Base-by-base conservation (phyloP, 306 rosid genomes). In the Quercus agrifolia region DNA sequence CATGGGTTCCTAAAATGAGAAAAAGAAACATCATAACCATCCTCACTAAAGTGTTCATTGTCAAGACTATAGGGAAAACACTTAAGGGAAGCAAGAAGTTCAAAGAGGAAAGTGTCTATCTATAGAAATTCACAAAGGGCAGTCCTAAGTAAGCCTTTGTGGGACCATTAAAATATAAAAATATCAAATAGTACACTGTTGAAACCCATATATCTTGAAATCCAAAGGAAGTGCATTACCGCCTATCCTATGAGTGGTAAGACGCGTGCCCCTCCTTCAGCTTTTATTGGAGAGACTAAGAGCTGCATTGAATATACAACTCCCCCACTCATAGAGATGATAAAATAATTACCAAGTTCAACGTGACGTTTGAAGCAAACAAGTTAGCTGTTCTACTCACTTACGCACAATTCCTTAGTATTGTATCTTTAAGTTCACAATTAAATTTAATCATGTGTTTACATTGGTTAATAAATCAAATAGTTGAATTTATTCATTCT, bases 11-110 rank as follows among this genome's bases (percentile, higher is more conserved):
- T 69, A 74, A 38, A 77, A 84, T 71, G 52, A 89, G 64, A 15
- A 85, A 78, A 25, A 79, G 78, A 63, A 71, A 59, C 71, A 88
- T 67, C 67, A 56, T 3, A 78, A 25, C 10, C 87, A 80, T 89
- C 23, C 81, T 81, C 75, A 35, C 19, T 83, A 49, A 31, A 74
- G 70, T 68, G 71, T 56, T 76, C 80, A 74, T 74, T 25, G 17
- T 75, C 68, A 30, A 21, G 54, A 10, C 18, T 49, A 23, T 2
- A 38, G 46, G 74, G 28, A 28, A 59, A 75, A 21, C 44, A 66
- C 73, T 23, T 33, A 27, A 38, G n/a, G 66, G 38, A 74, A 58
- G 80, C 11, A 38, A 38, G 46, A 38, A 38, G 46, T 38, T 38
- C 46, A 38, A 38, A 38, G 46, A 38, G 46, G 46, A 38, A 38